Base-by-base conservation (phyloP, 306 rosid genomes). In the Casuarina equisetifolia region DNA sequence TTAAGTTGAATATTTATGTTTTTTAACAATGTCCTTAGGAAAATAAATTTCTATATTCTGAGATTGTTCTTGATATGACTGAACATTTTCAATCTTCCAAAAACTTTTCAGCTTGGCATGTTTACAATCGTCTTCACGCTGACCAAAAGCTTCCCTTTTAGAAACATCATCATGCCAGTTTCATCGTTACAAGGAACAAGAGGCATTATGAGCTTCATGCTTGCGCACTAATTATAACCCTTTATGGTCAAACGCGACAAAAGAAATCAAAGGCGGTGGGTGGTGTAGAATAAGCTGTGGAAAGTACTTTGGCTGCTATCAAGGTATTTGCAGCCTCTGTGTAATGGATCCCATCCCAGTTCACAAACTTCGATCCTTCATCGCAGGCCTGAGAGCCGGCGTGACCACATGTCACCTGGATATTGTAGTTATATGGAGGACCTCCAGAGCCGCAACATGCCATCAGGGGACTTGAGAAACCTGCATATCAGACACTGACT, bases 401-500 rank as follows among this genome's bases (percentile, higher is more conserved):
- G 17, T 86, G 89, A 70, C 97, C 97, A 51, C 97, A 92, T 2
- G 95, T 89, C 75, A 92, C 85, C 55, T 85, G 81, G 16, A 48
- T 58, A 49, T 91, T 81, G 81, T 88, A 95, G 72, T 95, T 95
- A 88, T 95, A 92, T 8, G 98, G 97, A 59, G 93, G 96, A 9
- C 98, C 97, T 69, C 98, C 98, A 12, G 12, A 73, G 13, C 98
- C 98, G 46, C 98, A 95, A 74, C 98, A 95, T 48, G 89, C 93
- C 96, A 88, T 89, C 74, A 91, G 80, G 1, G 97, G 97, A 75
- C 80, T 85, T 5, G 93, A 52, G 82, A 95, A 95, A 83, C 93
- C 98, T 95, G 20, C 59, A 62, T 25, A 25, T 25, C 32, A 25
- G 32, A 25, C 32, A 25, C 32, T 25, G 32, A 25, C 32, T 25